Percentiles rank a stretch among this genome's conserved stretches.
These are phyloP conservation scores for Boletellus deceptivus DNA, from an alignment of 1,284 basidiomycete genomes.

Conservation along the genomic window DNA sequence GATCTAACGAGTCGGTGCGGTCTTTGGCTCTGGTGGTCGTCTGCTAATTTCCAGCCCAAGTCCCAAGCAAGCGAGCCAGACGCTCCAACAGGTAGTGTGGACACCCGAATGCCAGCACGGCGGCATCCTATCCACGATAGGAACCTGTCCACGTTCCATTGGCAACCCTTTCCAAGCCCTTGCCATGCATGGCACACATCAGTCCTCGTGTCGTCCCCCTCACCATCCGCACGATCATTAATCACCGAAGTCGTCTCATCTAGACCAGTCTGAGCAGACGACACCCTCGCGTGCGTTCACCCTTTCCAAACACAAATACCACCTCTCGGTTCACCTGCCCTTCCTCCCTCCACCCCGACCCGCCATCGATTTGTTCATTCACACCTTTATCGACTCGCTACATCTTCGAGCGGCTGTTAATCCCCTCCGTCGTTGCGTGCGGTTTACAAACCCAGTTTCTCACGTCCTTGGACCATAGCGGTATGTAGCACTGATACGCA, in stretches of 20 bases:
- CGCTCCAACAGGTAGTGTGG: too few relatives aligned
- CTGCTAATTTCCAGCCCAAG: background rate
- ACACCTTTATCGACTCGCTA: background rate
- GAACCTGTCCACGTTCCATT: constrained; percentile 4
- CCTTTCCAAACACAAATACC: constrained; percentile 20
- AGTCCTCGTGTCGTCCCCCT: constrained; percentile 22
- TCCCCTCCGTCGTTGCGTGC: background rate
- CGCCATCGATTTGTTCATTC: background rate
- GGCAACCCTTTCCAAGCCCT: constrained; percentile 14
- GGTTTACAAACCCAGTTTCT: background rate
- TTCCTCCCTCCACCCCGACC: constrained; percentile 1
- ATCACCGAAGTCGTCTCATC: constrained; percentile 23
- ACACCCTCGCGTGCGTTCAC: constrained; percentile 3
- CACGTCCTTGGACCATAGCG: constrained; percentile 1
- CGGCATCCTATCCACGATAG: constrained; percentile 5
- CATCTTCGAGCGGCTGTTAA: background rate
- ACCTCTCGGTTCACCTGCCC: background rate
- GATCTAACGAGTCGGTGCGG: too few relatives aligned
- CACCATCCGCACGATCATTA: constrained; percentile 17
- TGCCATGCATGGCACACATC: constrained; percentile 6
- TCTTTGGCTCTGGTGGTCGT: background rate
- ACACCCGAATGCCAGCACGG: too few relatives aligned
- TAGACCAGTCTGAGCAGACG: constrained; percentile 18
- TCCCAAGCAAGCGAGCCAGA: too few relatives aligned
- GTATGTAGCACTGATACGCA: constrained; percentile 15